phyloP scores from a whole-genome alignment of 768 basidiomycete species.

The Termitomyces sp. region DNA sequence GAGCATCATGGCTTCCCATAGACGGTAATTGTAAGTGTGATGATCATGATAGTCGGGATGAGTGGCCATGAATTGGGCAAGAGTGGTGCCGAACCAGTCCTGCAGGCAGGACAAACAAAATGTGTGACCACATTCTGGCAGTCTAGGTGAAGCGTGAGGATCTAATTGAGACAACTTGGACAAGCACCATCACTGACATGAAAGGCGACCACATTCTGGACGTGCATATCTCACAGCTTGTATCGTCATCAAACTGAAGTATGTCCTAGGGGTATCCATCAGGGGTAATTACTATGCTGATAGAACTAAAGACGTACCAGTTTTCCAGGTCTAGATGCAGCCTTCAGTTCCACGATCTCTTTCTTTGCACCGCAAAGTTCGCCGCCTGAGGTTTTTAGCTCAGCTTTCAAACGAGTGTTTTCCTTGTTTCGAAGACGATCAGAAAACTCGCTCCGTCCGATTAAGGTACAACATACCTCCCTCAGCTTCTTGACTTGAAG shows the following conservation, averaged over 20 bases:
- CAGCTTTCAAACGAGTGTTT: constrained; percentile 24
- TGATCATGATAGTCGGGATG: constrained; percentile 42
- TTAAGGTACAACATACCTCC: constrained; percentile 30
- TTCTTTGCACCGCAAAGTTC: constrained; percentile 18
- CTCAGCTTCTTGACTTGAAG: constrained; percentile 37
- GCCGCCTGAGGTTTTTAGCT: constrained; percentile 20
- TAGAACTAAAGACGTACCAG: constrained; percentile 22
- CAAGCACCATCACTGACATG: constrained; percentile 36
- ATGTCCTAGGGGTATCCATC: constrained; percentile 27
- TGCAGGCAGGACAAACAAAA: constrained; percentile 61
- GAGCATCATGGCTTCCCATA: constrained; percentile 14
- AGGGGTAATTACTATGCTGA: not conserved
- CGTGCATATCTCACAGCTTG: constrained; percentile 64
- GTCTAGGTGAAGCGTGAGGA: constrained; percentile 27
- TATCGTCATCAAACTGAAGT: constrained; percentile 44
- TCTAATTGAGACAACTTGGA: not conserved
- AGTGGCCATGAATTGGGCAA: constrained; percentile 40
- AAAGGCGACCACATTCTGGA: constrained; percentile 62
- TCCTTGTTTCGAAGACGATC: constrained; percentile 20
- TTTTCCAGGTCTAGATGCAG: constrained; percentile 20
- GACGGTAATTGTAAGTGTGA: constrained; percentile 14
- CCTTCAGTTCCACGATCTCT: constrained; percentile 25
- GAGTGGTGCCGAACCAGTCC: constrained; percentile 47
- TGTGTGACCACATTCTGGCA: constrained; percentile 64
- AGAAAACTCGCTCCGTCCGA: not conserved